Percentiles rank a stretch among this genome's conserved stretches.
Evolutionary conservation across 495 filamentous ascomycete species (phyloP).

Genomic region (Evansstolkia leycettana): DNA sequence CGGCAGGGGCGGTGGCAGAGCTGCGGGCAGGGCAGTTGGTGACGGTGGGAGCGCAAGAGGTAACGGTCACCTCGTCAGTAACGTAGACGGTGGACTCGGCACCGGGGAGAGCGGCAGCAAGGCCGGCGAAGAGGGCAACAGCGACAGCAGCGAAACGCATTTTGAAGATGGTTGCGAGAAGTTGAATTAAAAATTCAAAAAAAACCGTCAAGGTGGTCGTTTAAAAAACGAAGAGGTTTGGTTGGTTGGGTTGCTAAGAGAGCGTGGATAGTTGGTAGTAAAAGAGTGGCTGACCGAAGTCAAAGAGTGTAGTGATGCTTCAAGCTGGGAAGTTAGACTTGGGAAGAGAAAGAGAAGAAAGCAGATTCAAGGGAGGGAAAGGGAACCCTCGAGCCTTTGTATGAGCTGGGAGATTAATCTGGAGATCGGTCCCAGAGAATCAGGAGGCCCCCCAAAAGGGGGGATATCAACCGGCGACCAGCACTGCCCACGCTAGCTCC

Average conservation of each 20-base stretch:
- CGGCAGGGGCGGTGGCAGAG: constrained; percentile 7
- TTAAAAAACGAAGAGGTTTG: constrained; percentile 12
- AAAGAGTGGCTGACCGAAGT: constrained; percentile 49
- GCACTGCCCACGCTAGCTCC: no score
- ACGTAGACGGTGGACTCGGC: constrained; percentile 36
- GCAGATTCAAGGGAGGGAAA: constrained; percentile 10
- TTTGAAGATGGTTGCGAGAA: constrained; percentile 22
- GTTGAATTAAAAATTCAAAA: constrained; percentile 1
- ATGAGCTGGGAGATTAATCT: constrained; percentile 32
- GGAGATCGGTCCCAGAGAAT: constrained; percentile 17
- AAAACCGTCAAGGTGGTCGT: constrained; percentile 22
- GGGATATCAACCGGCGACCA: neutral
- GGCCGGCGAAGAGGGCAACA: constrained; percentile 38
- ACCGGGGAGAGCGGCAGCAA: constrained; percentile 26
- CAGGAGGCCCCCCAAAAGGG: constrained; percentile 10
- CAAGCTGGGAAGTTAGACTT: constrained; percentile 26
- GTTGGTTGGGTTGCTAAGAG: constrained; percentile 27
- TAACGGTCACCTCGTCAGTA: constrained; percentile 44
- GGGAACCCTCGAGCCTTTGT: constrained; percentile 27
- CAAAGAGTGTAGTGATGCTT: constrained; percentile 21
- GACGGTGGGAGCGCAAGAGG: constrained; percentile 46
- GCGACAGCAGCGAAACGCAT: constrained; percentile 43
- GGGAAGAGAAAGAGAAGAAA: constrained; percentile 22
- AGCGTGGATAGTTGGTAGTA: constrained; percentile 33
- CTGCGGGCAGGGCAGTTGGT: constrained; percentile 41